phyloP scores from a whole-genome alignment of 1,139 yeast species.

The Taphrina pruni region DNA sequence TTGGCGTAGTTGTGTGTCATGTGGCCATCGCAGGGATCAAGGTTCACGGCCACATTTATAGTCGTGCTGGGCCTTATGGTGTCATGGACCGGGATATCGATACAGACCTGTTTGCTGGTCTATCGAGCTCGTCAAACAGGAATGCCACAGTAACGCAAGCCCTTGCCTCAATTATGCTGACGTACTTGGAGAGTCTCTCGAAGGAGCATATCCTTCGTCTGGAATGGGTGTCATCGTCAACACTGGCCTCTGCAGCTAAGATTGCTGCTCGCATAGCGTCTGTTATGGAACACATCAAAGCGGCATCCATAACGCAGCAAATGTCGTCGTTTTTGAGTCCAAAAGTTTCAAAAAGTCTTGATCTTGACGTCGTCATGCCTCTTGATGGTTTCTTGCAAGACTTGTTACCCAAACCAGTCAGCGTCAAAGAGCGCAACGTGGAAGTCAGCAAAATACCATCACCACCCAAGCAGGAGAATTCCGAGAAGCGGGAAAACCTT shows the following conservation, averaged over 20 bases:
- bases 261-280: slow-evolving; percentile 2
- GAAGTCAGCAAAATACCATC: slow-evolving; percentile 7
- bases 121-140: neutral
- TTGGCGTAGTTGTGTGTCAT: slow-evolving; percentile 5
- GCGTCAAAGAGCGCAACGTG: neutral
- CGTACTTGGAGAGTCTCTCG: slow-evolving; percentile 1
- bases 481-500: slow-evolving; percentile 34
- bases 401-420: slow-evolving; percentile 12
- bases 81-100: slow-evolving; percentile 2
- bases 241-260: neutral
- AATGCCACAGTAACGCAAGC: neutral
- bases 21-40: neutral
- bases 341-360: neutral
- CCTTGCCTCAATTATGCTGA: neutral
- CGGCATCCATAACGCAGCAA: neutral
- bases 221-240: neutral
- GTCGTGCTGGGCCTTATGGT: slow-evolving; percentile 6
- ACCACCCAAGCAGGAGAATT: slow-evolving; percentile 23
- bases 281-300: neutral
- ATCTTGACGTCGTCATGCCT: slow-evolving; percentile 16
- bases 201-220: slow-evolving; percentile 5
- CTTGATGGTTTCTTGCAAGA: slow-evolving; percentile 1
- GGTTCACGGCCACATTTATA: neutral
- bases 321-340: slow-evolving; percentile 16
- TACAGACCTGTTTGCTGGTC: neutral